A percentile compares a stretch with the other conserved stretches of the same genome.
Conservation (phyloP, 257 asterid species). For the Solanum chilense region DNA sequence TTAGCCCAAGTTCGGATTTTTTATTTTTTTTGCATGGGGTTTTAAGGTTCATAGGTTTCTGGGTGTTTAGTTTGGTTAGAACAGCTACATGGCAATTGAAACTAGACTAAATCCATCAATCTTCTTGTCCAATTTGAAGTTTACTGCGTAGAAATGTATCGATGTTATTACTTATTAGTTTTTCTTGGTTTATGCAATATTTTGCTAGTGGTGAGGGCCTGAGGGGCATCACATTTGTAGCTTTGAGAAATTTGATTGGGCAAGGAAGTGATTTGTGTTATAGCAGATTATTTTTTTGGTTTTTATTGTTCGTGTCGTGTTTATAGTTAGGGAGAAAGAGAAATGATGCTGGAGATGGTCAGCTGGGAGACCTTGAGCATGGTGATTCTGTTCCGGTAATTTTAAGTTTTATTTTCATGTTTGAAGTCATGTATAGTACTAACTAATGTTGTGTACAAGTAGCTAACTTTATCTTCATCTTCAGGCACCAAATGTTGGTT, state of each 20-base stretch:
- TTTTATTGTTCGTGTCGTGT: background rate
- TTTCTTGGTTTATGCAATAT: no score
- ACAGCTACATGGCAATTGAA: background rate
- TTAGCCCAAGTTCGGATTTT: background rate
- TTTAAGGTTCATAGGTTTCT: background rate
- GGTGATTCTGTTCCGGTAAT: conserved; percentile 64
- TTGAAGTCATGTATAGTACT: background rate
- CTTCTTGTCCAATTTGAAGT: background rate
- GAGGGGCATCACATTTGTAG: background rate
- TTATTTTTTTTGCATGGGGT: background rate
- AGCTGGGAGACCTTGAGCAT: conserved; percentile 56
- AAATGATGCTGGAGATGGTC: conserved; percentile 28
- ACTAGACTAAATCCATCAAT: background rate
- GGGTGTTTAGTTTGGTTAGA: background rate
- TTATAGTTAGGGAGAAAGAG: conserved; percentile 42
- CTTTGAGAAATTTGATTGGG: background rate
- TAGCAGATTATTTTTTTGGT: background rate
- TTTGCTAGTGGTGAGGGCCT: background rate
- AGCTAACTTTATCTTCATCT: conserved; percentile 13
- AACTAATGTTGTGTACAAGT: background rate
- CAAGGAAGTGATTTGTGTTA: background rate
- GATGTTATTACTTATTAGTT: background rate
- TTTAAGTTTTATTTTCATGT: background rate
- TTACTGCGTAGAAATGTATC: background rate
- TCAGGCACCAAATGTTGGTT: conserved; percentile 79